A percentile compares a stretch with the other conserved stretches of the same genome.
These are phyloP conservation scores for Capniomyces stellatus DNA, from an alignment of 371 early-diverging fungal species.

Conservation along the genomic window DNA sequence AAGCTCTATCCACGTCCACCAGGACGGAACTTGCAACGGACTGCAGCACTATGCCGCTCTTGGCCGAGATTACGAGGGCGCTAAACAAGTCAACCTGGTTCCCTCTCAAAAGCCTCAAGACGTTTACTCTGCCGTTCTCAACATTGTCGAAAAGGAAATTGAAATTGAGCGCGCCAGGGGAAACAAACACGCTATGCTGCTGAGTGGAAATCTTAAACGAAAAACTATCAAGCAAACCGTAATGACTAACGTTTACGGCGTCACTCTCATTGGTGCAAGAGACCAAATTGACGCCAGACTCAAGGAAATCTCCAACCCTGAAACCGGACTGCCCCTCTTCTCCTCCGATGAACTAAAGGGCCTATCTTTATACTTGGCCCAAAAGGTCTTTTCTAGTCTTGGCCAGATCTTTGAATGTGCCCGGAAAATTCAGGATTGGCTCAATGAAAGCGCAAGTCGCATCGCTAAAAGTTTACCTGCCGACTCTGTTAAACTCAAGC, in stretches of 20 bases:
- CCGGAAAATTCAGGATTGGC: conserved; percentile 80
- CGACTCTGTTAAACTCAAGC: conserved; percentile 27
- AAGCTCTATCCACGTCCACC: conserved; percentile 79
- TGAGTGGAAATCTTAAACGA: conserved; percentile 57
- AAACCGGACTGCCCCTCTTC: conserved; percentile 30
- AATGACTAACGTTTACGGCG: conserved; percentile 98
- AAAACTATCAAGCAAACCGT: conserved; percentile 97
- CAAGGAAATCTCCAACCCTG: conserved; percentile 38
- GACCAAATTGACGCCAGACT: conserved; percentile 73
- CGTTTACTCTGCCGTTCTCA: conserved; percentile 82
- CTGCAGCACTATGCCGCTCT: conserved; percentile 97
- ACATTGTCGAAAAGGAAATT: conserved; percentile 47
- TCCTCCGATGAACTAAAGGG: conserved; percentile 15
- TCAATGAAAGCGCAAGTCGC: conserved; percentile 70
- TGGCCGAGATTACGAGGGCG: conserved; percentile 86
- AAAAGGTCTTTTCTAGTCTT: conserved; percentile 64
- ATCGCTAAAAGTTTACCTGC: conserved; percentile 64
- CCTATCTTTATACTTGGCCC: conserved; percentile 54
- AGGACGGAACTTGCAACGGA: conserved; percentile 97
- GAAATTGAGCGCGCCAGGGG: conserved; percentile 42
- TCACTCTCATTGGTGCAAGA: conserved; percentile 87
- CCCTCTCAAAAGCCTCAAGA: conserved; percentile 79
- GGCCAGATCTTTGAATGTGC: conserved; percentile 85
- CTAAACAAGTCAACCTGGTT: conserved; percentile 75
- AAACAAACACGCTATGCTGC: conserved; percentile 31